Base-by-base conservation (phyloP, 2,329 filamentous ascomycete genomes). In the Ophiobolus disseminans region DNA sequence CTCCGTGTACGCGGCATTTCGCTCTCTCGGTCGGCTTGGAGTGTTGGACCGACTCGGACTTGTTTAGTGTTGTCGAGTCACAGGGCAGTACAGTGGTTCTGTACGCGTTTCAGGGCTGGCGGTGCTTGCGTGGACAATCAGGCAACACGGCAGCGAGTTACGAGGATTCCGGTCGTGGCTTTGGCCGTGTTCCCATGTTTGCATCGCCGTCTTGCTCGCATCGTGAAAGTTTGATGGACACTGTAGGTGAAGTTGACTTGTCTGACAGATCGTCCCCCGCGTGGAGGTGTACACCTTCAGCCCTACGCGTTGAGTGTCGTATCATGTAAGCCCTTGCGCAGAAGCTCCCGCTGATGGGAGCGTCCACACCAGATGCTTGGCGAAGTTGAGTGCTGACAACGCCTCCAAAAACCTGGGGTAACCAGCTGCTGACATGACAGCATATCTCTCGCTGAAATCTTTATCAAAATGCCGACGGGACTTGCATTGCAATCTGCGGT, bases 261-360 rank as follows among this genome's bases (percentile, higher is more conserved):
- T 51, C 43, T 48, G 43, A 41, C 39, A n/a, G 39, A 41, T 31
- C 39, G 10, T 30, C 39, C 25, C 48, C 56, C 57, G 49, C 49
- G 57, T 57, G 55, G 57, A 48, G 31, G 40, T 34, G 23, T 34
- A 40, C 40, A 37, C 34, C 46, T 17, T 53, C 54, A 63, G 58
- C 60, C 60, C 54, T 63, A 53, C 45, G 40, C 22, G 37, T 34
- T 38, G 42, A 53, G 49, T 53, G 54, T 60, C 53, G 51, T 56
- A 49, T 51, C 49, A 14, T 47, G 62, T 65, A 58, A 65, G 62
- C 62, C 56, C 60, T 63, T 62, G 60, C 48, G 60, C 60, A 57
- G 26, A 49, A 50, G 50, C 38, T 53, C 54, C 59, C 61, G 61
- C 45, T 50, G 43, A 53, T 51, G 53, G 49, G 19, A 53, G 48